phyloP scores from a whole-genome alignment of 495 filamentous ascomycete genomes.

The Cercophora newfieldiana region DNA sequence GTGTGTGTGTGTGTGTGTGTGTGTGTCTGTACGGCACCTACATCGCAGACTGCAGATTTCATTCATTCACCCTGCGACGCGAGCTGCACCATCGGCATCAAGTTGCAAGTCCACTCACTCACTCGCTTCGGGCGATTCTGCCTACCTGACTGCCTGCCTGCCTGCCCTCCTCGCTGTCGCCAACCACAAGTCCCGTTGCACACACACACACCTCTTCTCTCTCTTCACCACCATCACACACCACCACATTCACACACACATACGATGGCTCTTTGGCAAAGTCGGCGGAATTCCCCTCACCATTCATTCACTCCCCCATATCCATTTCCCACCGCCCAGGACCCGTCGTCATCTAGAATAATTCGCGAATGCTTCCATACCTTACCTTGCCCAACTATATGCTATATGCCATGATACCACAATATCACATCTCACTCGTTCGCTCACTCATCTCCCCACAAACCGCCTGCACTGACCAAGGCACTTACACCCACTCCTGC shows the following conservation, averaged over 20 bases:
- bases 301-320: neutral
- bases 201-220: neutral
- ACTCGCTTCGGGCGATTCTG: too few relatives aligned
- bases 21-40: neutral
- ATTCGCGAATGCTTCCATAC: slow-evolving; percentile 27
- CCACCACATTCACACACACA: neutral
- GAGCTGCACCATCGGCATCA: neutral
- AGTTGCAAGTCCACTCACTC: neutral
- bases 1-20: neutral
- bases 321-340: neutral
- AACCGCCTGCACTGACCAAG: neutral
- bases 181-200: neutral
- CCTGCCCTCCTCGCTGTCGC: neutral
- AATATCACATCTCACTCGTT: neutral
- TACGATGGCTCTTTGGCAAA: neutral
- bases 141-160: neutral
- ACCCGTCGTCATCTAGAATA: slow-evolving; percentile 16
- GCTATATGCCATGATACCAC: neutral
- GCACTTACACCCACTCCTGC: neutral
- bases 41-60: neutral
- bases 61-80: neutral
- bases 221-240: too few relatives aligned
- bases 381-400: neutral
- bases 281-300: neutral
- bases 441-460: neutral